Evolutionary conservation across 1,139 yeast genomes (phyloP).

Genomic region (Debaryomyces psychrophilus): DNA sequence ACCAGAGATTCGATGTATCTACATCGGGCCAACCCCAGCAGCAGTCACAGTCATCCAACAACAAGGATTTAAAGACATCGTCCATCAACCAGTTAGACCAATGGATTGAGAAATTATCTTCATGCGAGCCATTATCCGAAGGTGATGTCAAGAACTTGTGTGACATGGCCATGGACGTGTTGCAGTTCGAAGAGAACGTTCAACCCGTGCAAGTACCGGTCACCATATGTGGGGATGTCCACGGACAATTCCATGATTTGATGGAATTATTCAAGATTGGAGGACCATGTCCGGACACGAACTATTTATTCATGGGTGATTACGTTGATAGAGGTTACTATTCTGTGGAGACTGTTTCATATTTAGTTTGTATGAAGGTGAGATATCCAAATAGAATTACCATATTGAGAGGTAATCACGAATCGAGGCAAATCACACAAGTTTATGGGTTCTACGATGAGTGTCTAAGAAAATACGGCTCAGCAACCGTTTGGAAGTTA

Average conservation of each 20-base stretch:
- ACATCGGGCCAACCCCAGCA: conserved; percentile 19
- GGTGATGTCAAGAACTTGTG: conserved; percentile 81
- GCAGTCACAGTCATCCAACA: conserved; percentile 18
- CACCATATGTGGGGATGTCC: conserved; percentile 98
- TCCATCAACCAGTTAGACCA: conserved; percentile 73
- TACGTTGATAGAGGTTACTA: conserved; percentile 97
- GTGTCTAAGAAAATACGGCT: conserved; percentile 92
- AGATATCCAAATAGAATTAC: conserved; percentile 94
- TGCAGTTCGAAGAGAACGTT: conserved; percentile 90
- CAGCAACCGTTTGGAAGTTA: conserved; percentile 89
- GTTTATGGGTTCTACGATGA: conserved; percentile 99
- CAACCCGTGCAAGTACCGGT: conserved; percentile 93
- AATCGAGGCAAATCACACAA: conserved; percentile 94
- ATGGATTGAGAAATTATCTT: conserved; percentile 80
- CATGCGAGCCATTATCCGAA: conserved; percentile 85
- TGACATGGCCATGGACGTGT: conserved; percentile 86
- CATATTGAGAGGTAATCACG: conserved; percentile 94
- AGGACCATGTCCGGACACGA: conserved; percentile 86
- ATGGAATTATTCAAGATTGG: conserved; percentile 88
- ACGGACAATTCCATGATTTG: conserved; percentile 96
- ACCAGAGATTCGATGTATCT: conserved; percentile 16
- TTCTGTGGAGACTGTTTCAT: conserved; percentile 87
- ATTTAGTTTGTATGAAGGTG: conserved; percentile 88
- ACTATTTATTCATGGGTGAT: conserved; percentile 88
- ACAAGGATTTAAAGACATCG: conserved; percentile 29